Percentiles rank a stretch among this genome's conserved stretches.
Conservation (phyloP, 2,329 filamentous ascomycete genomes). For the Colletotrichum godetiae region DNA sequence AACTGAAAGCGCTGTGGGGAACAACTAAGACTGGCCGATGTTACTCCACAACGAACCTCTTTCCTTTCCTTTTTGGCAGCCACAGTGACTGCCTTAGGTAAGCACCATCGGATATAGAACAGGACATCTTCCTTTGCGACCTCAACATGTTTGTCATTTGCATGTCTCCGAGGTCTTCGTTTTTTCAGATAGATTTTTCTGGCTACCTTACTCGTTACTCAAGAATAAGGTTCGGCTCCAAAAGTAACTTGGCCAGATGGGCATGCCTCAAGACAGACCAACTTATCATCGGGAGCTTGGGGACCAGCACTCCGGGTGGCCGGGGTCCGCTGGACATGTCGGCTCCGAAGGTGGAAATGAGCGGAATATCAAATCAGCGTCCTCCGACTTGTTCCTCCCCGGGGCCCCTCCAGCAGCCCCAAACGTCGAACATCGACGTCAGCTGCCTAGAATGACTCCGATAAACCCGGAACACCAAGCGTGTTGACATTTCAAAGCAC, state of each 20-base stretch:
- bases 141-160: not conserved
- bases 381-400: slow-evolving; percentile 18
- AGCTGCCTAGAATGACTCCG: slow-evolving; percentile 1
- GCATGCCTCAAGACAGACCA: not conserved
- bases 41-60: slow-evolving; percentile 13
- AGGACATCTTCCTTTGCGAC: not conserved
- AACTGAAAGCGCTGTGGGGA: slow-evolving; percentile 2
- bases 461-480: not conserved
- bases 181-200: no score
- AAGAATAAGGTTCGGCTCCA: not conserved
- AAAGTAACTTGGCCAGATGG: not conserved
- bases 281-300: not conserved
- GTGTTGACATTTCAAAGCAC: not conserved
- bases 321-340: slow-evolving; percentile 12
- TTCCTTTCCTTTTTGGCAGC: not conserved
- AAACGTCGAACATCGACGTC: slow-evolving; percentile 9
- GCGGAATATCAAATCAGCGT: slow-evolving; percentile 35
- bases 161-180: not conserved
- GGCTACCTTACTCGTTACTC: not conserved
- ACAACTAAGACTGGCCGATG: slow-evolving; percentile 1
- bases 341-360: slow-evolving; percentile 20
- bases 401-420: slow-evolving; percentile 3
- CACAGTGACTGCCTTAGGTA: not conserved
- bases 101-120: not conserved
- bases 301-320: not conserved